Evolutionary conservation across 768 basidiomycete genomes (phyloP).

Genomic region (Steccherinum ochraceum): DNA sequence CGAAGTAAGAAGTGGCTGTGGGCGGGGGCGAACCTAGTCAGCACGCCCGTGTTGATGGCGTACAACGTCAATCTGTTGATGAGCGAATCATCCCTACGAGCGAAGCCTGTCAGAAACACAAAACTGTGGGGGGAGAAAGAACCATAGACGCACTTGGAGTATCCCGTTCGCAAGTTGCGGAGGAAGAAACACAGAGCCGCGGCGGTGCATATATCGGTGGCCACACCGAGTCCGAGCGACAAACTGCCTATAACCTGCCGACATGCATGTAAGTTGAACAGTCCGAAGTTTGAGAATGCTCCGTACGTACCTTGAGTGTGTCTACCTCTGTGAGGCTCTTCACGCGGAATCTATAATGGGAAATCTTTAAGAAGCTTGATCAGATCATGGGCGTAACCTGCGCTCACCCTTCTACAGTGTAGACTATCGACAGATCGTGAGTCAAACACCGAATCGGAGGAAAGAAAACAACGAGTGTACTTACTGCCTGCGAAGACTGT

Average conservation of each 20-base stretch:
- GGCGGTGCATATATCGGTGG: constrained; percentile 48
- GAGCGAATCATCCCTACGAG: constrained; percentile 45
- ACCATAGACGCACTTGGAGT: constrained; percentile 29
- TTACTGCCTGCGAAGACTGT: constrained; percentile 31
- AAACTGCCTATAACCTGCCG: constrained; percentile 39
- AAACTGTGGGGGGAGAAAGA: background rate
- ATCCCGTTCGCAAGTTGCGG: constrained; percentile 45
- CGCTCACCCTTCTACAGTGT: constrained; percentile 9
- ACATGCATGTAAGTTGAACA: background rate
- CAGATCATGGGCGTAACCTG: background rate
- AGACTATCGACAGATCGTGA: constrained; percentile 4
- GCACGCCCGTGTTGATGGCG: constrained; percentile 53
- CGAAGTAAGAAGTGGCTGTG: background rate
- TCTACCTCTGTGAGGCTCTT: constrained; percentile 25
- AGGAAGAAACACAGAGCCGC: constrained; percentile 48
- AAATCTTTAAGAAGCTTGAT: background rate
- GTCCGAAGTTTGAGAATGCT: too few species aligned
- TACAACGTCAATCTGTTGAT: constrained; percentile 52
- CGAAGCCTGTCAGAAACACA: background rate
- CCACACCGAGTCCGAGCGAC: constrained; percentile 42
- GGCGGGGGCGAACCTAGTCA: constrained; percentile 44
- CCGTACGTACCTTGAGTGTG: constrained; percentile 41
- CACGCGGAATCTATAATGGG: constrained; percentile 2
- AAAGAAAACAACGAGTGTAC: background rate
- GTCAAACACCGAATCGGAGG: background rate